A percentile compares a stretch with the other conserved stretches of the same genome.
Conservation (phyloP, 2,329 filamentous ascomycete genomes). For the Penicillium occitanis region DNA sequence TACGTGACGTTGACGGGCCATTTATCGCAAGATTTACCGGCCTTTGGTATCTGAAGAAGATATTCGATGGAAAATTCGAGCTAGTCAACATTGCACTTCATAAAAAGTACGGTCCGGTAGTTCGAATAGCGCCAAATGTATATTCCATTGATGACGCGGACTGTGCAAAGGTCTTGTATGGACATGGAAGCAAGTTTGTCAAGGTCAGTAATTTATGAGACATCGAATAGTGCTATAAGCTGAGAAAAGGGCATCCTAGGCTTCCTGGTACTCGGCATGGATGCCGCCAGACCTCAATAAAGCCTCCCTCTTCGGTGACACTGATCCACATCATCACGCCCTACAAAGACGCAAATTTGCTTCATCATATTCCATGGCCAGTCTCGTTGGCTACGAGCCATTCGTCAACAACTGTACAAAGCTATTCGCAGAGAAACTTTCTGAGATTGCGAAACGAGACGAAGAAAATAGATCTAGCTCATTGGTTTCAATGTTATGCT, state of each 20-base stretch:
- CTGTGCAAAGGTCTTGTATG: background rate
- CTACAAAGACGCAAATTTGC: background rate
- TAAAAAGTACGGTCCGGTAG: slow-evolving; percentile 3
- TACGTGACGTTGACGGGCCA: background rate
- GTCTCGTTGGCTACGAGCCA: slow-evolving; percentile 11
- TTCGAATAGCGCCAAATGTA: slow-evolving; percentile 13
- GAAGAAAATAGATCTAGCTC: slow-evolving; percentile 3
- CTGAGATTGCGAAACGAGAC: background rate
- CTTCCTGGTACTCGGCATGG: slow-evolving; percentile 4
- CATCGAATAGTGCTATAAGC: background rate
- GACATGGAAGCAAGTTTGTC: slow-evolving; percentile 7
- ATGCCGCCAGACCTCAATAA: background rate
- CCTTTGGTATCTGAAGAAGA: slow-evolving; percentile 8
- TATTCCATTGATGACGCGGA: background rate
- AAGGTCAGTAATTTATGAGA: background rate
- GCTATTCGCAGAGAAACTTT: background rate
- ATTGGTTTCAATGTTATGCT: slow-evolving; percentile 24
- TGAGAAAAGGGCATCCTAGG: background rate
- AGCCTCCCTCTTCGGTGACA: background rate
- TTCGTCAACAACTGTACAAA: slow-evolving; percentile 11
- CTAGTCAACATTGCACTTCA: slow-evolving; percentile 5
- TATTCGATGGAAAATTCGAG: slow-evolving; percentile 7
- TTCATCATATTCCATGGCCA: slow-evolving; percentile 7
- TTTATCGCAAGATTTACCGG: slow-evolving; percentile 5
- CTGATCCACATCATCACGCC: background rate